These are phyloP conservation scores for Posidonia australis DNA, from an alignment of 106 monocot species.

Conservation along the genomic window DNA sequence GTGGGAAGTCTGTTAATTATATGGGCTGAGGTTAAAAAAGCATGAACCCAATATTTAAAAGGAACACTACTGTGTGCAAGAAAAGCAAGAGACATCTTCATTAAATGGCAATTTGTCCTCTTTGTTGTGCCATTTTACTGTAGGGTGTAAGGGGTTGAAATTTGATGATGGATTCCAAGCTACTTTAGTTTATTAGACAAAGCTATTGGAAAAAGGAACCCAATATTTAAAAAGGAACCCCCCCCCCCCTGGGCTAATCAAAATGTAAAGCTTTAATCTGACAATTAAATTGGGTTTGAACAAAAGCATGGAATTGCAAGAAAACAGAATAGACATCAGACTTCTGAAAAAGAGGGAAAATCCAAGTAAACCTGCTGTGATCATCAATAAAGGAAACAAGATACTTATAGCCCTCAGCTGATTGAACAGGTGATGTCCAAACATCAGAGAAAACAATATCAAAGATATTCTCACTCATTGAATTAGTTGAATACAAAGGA, in stretches of 20 bases:
- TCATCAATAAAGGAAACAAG: constrained; percentile 19
- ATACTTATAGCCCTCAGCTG: no score
- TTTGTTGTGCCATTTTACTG: constrained; percentile 18
- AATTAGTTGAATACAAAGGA: neutral
- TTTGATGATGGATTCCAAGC: neutral
- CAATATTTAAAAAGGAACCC: no score
- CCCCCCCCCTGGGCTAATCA: constrained; percentile 9
- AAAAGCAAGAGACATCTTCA: neutral
- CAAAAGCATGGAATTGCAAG: neutral
- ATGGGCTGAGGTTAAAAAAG: neutral
- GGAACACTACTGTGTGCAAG: neutral
- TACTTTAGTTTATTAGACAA: neutral
- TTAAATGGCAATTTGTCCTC: constrained; percentile 9
- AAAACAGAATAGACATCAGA: no score
- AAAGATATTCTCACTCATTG: neutral
- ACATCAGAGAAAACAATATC: no score
- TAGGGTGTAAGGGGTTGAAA: constrained; percentile 10
- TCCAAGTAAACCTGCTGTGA: constrained; percentile 9
- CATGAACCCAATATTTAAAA: no score
- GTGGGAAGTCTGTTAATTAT: neutral
- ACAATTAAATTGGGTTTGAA: constrained; percentile 1
- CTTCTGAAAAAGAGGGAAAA: constrained; percentile 7
- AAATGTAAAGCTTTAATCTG: constrained; percentile 14
- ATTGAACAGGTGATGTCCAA: no score
- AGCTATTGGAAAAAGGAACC: no score